These are phyloP conservation scores for Nicotiana rustica DNA, from an alignment of 305 asterid species.

Conservation along the genomic window DNA sequence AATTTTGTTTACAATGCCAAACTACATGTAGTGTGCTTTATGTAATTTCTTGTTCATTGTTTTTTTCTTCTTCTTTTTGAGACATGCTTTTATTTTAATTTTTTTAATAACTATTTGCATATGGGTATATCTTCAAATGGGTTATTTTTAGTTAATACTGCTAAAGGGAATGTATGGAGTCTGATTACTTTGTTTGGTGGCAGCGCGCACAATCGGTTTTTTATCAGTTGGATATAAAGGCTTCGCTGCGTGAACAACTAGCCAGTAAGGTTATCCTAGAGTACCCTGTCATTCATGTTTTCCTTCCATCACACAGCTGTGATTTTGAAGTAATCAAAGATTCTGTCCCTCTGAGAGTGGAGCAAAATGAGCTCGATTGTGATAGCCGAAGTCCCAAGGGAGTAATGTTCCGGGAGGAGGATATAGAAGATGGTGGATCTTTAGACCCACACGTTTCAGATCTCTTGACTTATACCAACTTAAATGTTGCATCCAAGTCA, in stretches of 20 bases:
- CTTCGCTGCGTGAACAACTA: constrained; percentile 67
- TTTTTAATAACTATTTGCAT: background rate
- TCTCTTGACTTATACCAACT: constrained; percentile 44
- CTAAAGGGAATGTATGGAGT: background rate
- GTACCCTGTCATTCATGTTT: constrained; percentile 80
- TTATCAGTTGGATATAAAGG: constrained; percentile 55
- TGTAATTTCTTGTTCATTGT: background rate
- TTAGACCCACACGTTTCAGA: constrained; percentile 58
- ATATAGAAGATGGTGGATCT: constrained; percentile 58
- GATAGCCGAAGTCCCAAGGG: constrained; percentile 54
- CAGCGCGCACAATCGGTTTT: constrained; percentile 72
- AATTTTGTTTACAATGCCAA: background rate
- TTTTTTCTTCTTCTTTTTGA: background rate
- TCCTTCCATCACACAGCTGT: constrained; percentile 67
- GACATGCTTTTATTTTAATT: background rate
- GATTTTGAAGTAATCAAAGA: constrained; percentile 63
- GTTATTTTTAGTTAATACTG: background rate
- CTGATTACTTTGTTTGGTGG: constrained; percentile 31
- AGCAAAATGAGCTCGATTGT: constrained; percentile 42
- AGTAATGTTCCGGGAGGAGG: constrained; percentile 74
- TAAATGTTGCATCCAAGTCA: background rate
- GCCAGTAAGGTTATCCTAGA: constrained; percentile 64
- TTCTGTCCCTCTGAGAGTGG: constrained; percentile 41
- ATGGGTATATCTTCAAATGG: background rate
- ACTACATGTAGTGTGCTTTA: background rate